These are phyloP conservation scores for Penicillium vulpinum DNA, from an alignment of 2,329 filamentous ascomycete genomes.

Conservation along the genomic window DNA sequence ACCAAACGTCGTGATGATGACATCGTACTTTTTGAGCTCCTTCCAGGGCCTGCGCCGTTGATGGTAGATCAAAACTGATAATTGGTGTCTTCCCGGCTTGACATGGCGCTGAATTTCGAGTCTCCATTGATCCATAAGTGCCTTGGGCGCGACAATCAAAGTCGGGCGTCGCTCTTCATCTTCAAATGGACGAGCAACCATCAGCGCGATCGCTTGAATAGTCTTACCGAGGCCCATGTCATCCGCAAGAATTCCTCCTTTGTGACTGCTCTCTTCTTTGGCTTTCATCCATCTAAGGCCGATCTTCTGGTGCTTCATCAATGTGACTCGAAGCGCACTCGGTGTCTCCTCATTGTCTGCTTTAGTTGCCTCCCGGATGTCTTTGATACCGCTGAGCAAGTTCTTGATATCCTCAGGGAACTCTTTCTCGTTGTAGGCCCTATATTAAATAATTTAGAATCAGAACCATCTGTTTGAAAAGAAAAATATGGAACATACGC, in stretches of 20 bases:
- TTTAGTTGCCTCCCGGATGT: slow-evolving; percentile 65
- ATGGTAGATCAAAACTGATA: slow-evolving; percentile 71
- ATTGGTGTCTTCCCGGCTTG: slow-evolving; percentile 53
- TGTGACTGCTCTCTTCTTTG: slow-evolving; percentile 69
- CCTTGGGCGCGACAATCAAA: slow-evolving; percentile 78
- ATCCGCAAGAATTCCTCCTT: slow-evolving; percentile 74
- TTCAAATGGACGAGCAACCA: slow-evolving; percentile 65
- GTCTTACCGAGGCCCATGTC: slow-evolving; percentile 87
- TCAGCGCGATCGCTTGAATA: slow-evolving; percentile 76
- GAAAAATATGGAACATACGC: background rate
- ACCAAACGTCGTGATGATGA: slow-evolving; percentile 78
- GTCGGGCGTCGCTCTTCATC: slow-evolving; percentile 67
- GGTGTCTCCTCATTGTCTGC: slow-evolving; percentile 69
- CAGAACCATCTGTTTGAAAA: background rate
- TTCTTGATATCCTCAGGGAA: slow-evolving; percentile 68
- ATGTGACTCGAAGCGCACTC: slow-evolving; percentile 62
- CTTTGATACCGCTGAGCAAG: slow-evolving; percentile 70
- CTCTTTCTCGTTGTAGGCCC: slow-evolving; percentile 39
- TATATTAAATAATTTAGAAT: slow-evolving; percentile 15
- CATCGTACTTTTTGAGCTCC: slow-evolving; percentile 65
- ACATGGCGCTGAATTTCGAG: slow-evolving; percentile 74
- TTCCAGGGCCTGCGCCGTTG: slow-evolving; percentile 59
- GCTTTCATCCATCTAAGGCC: slow-evolving; percentile 74
- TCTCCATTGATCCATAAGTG: slow-evolving; percentile 81
- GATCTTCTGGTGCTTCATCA: slow-evolving; percentile 81